Evolutionary conservation across 108 stramenopile species (phyloP), one percentile per base, ranked within the genome.

Genomic region (Cyclotella kingstonii): DNA sequence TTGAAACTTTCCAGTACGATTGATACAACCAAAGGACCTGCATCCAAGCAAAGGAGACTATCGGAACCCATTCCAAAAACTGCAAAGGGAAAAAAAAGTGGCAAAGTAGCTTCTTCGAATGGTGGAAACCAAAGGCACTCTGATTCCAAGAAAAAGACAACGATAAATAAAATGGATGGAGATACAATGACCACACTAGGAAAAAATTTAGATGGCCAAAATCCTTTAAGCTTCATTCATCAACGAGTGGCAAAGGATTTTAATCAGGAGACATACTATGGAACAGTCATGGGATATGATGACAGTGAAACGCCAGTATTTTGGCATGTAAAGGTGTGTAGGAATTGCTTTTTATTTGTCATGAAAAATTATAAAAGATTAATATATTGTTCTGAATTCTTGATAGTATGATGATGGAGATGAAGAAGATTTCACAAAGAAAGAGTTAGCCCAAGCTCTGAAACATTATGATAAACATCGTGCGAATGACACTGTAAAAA

Each of bases 391-490:
- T 11, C 36, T 9, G 11, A 9, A 11, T 11, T 36, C 36, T 36
- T 11, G 9, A 36, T 9, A 62, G 2, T 87, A 84, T 40, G 83
- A 84, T 53, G 86, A 84, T 54, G 86, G 77, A 15, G 83, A 81
- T 66, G 63, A 50, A 8, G 83, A 84, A 52, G 83, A 84, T 49
- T 81, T 40, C 42, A 23, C 66, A 11, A 62, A 72, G 39, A 66
- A 54, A 5, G 81, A 84, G 38, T 57, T 84, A 33, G 61, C 70
- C 19, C 23, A 60, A 31, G 67, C 70, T 5, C 28, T 84, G 38
- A 84, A 58, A 26, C 45, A 78, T 28, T 78, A 78, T n/a, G 60
- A 60, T n/a, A n/a, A n/a, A n/a, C n/a, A n/a, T n/a, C n/a, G n/a
- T n/a, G n/a, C n/a, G n/a, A n/a, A n/a, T n/a, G n/a, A n/a, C n/a